phyloP scores from a whole-genome alignment of 371 early-diverging fungal species.

The Batkoa obscura region DNA sequence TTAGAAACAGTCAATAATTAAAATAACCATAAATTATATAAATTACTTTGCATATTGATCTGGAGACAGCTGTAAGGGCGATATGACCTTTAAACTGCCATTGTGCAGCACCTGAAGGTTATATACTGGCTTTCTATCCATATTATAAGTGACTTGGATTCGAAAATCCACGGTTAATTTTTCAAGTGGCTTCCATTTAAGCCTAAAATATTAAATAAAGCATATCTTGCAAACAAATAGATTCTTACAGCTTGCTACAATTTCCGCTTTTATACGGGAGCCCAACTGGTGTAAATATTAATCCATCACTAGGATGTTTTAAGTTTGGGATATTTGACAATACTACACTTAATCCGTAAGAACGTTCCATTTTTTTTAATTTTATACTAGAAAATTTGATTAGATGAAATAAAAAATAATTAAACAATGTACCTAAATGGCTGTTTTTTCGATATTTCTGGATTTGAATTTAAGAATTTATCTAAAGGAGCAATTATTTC shows the following conservation, averaged over 20 bases:
- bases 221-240: background rate
- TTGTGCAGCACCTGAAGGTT: constrained; percentile 24
- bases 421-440: constrained; percentile 32
- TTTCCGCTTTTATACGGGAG: constrained; percentile 47
- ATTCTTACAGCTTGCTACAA: constrained; percentile 24
- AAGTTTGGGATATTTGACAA: constrained; percentile 34
- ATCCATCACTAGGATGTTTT: constrained; percentile 61
- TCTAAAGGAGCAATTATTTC: constrained; percentile 34
- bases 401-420: background rate
- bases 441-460: constrained; percentile 16
- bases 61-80: constrained; percentile 17
- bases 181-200: constrained; percentile 82
- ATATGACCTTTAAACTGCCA: constrained; percentile 24
- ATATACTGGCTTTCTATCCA: constrained; percentile 38
- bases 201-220: constrained; percentile 15
- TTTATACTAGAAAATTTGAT: constrained; percentile 15
- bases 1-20: constrained; percentile 7
- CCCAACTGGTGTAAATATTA: constrained; percentile 65
- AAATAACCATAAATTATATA: background rate
- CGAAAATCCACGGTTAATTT: constrained; percentile 68
- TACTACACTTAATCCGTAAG: constrained; percentile 25
- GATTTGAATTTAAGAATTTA: constrained; percentile 13
- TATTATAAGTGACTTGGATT: constrained; percentile 25
- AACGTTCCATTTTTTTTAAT: constrained; percentile 30
- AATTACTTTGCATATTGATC: background rate